Evolutionary conservation across 106 monocot species (phyloP).

Genomic region (Phalaenopsis equestris): DNA sequence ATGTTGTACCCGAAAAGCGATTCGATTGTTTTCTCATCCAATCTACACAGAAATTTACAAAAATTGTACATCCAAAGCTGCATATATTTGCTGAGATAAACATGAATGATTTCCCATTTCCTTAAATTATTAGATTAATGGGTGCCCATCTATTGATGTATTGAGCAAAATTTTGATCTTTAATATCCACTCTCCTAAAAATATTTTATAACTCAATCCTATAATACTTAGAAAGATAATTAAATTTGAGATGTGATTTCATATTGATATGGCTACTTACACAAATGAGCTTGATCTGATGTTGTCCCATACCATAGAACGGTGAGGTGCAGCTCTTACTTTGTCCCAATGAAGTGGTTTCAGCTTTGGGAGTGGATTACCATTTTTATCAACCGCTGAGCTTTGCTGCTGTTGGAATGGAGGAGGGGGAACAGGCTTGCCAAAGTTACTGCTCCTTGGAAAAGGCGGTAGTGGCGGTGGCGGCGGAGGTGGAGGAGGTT

Average conservation of each 20-base stretch:
- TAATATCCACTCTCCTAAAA: too few relatives aligned
- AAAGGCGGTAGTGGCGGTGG: background rate
- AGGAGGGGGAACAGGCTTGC: constrained; percentile 12
- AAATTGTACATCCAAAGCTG: background rate
- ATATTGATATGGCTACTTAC: constrained; percentile 25
- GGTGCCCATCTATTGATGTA: too few relatives aligned
- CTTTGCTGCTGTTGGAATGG: constrained; percentile 8
- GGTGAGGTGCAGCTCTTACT: constrained; percentile 57
- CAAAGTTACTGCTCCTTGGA: background rate
- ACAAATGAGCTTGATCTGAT: constrained; percentile 82
- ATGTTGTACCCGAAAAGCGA: constrained; percentile 74
- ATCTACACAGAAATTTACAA: constrained; percentile 19
- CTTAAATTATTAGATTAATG: too few relatives aligned
- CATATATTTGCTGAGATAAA: background rate
- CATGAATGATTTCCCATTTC: background rate
- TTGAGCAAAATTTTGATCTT: too few relatives aligned
- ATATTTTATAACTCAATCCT: too few relatives aligned
- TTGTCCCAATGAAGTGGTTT: constrained; percentile 98
- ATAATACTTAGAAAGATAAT: too few relatives aligned
- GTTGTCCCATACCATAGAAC: constrained; percentile 88
- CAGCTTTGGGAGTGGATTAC: constrained; percentile 52
- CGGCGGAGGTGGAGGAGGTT: background rate
- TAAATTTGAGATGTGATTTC: too few relatives aligned
- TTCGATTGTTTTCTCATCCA: constrained; percentile 84
- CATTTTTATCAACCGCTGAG: constrained; percentile 23